Percentiles rank a stretch among this genome's conserved stretches.
These are phyloP conservation scores for Solanum gracilifrons DNA, from an alignment of 257 asterid species.

Conservation along the genomic window DNA sequence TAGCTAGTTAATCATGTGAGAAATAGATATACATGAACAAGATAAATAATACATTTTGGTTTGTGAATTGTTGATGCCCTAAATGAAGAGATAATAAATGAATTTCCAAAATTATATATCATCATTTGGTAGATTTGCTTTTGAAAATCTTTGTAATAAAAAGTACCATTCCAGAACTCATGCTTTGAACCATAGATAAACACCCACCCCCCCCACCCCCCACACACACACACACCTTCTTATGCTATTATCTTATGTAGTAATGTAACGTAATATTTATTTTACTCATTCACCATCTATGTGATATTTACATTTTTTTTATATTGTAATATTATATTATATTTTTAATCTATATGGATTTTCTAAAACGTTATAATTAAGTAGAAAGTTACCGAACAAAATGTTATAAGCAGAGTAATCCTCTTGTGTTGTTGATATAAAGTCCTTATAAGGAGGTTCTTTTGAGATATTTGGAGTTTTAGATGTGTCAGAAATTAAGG, in stretches of 20 bases:
- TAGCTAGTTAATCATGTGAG: background rate
- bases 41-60: background rate
- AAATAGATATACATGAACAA: background rate
- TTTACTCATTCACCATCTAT: background rate
- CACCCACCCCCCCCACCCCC: background rate
- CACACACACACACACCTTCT: background rate
- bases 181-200: background rate
- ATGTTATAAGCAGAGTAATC: background rate
- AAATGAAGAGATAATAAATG: background rate
- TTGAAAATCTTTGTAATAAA: no score
- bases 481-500: background rate
- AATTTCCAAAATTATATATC: background rate
- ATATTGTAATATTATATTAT: background rate
- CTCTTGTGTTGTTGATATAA: background rate
- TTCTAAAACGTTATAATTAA: background rate
- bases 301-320: background rate
- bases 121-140: background rate
- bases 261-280: no score
- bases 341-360: background rate
- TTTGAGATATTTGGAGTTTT: no score
- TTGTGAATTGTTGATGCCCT: no score
- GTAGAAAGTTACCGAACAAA: background rate
- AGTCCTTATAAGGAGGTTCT: background rate
- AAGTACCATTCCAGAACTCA: no score
- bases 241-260: background rate